phyloP scores from a whole-genome alignment of 768 basidiomycete genomes.

The Lactarius trivialis region DNA sequence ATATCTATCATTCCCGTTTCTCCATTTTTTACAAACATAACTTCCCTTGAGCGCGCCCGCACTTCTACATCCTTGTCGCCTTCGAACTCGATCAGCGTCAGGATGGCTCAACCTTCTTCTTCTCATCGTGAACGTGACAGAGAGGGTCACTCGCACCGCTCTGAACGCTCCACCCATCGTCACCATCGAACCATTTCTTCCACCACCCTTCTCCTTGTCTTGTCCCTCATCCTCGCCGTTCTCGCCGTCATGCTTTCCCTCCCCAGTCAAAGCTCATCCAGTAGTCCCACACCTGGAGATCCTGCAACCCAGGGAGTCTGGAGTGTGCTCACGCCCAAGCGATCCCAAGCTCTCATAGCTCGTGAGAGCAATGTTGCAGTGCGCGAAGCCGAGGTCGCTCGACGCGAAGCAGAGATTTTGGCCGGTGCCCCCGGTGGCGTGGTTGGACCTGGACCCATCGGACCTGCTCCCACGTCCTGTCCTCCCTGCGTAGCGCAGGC shows the following conservation, averaged over 20 bases:
- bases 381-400: slow-evolving; percentile 84
- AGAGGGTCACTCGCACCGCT: slow-evolving; percentile 46
- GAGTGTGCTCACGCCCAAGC: slow-evolving; percentile 75
- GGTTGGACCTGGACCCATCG: slow-evolving; percentile 46
- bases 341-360: slow-evolving; percentile 70
- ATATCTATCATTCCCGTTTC: background rate
- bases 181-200: slow-evolving; percentile 85
- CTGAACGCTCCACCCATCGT: slow-evolving; percentile 58
- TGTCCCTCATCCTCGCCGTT: slow-evolving; percentile 80
- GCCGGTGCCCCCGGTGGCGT: slow-evolving; percentile 81
- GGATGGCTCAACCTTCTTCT: slow-evolving; percentile 85
- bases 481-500: slow-evolving; percentile 56
- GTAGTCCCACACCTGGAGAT: slow-evolving; percentile 25
- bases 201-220: slow-evolving; percentile 78
- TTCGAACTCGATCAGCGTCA: slow-evolving; percentile 54
- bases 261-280: slow-evolving; percentile 47
- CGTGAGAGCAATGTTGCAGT: slow-evolving; percentile 74
- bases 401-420: slow-evolving; percentile 80
- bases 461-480: slow-evolving; percentile 34
- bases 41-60: slow-evolving; percentile 56
- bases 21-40: slow-evolving; percentile 36
- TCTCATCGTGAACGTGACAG: slow-evolving; percentile 58
- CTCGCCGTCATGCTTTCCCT: slow-evolving; percentile 89
- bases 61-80: slow-evolving; percentile 76
- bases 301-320: slow-evolving; percentile 47